Conservation (phyloP, 768 basidiomycete genomes). For the Lentinula detonsa region DNA sequence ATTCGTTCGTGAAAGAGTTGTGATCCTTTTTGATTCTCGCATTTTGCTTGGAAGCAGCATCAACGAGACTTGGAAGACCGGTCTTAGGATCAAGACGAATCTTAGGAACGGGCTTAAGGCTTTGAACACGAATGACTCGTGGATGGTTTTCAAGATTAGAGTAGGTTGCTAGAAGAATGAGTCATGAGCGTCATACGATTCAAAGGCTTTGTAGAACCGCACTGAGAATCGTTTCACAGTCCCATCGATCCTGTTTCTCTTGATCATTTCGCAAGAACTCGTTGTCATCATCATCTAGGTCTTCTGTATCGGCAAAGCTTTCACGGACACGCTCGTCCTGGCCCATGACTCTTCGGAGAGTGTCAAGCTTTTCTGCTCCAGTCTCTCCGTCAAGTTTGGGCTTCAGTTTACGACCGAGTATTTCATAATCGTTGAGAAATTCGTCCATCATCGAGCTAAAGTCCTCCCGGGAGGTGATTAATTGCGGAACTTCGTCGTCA, state of each 20-base stretch:
- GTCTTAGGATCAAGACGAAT: constrained; percentile 73
- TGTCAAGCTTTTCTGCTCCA: constrained; percentile 73
- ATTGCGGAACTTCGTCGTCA: constrained; percentile 61
- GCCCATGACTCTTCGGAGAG: constrained; percentile 74
- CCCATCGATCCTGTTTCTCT: constrained; percentile 78
- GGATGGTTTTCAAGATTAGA: constrained; percentile 99
- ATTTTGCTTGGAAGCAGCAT: constrained; percentile 8
- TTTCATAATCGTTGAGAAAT: constrained; percentile 88
- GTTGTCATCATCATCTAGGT: constrained; percentile 41
- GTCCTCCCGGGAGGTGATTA: constrained; percentile 80
- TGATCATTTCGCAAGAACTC: constrained; percentile 35
- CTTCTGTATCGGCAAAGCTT: constrained; percentile 35
- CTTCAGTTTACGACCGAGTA: constrained; percentile 82
- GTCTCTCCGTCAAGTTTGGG: constrained; percentile 68
- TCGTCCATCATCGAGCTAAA: constrained; percentile 90
- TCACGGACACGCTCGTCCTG: constrained; percentile 52
- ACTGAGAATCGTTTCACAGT: constrained; percentile 95
- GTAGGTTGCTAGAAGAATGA: constrained; percentile 66
- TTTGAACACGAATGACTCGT: constrained; percentile 68
- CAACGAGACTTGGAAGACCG: constrained; percentile 58
- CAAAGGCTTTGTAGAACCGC: constrained; percentile 23
- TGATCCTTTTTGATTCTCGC: constrained; percentile 14
- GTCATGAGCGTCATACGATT: background rate
- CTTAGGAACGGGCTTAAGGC: constrained; percentile 47
- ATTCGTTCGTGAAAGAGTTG: constrained; percentile 16